Evolutionary conservation across 805 yeast genomes (phyloP).

Genomic region (Candida quercuum): DNA sequence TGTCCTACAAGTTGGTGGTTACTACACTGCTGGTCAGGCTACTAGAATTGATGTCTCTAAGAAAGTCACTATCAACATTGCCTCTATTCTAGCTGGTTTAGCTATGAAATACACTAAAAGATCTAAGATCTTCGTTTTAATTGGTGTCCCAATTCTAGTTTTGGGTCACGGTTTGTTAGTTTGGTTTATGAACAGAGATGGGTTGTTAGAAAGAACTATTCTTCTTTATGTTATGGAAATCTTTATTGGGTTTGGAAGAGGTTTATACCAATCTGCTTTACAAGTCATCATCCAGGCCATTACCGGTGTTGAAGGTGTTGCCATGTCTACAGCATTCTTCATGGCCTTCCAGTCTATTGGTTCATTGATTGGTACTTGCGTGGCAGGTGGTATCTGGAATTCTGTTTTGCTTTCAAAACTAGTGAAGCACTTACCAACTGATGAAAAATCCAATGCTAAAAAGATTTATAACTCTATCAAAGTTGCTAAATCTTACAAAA

Average conservation of each 20-base stretch:
- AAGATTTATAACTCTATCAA: conserved; percentile 22
- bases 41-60: conserved; percentile 27
- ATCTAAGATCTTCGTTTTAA: conserved; percentile 21
- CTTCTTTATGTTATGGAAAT: conserved; percentile 17
- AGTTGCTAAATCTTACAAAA: conserved; percentile 20
- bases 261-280: conserved; percentile 19
- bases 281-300: conserved; percentile 25
- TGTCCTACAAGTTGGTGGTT: conserved; percentile 25
- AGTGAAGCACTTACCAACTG: conserved; percentile 19
- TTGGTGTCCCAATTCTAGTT: conserved; percentile 20
- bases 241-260: conserved; percentile 26
- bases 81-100: conserved; percentile 23
- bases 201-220: conserved; percentile 10
- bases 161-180: conserved; percentile 25
- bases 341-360: conserved; percentile 24
- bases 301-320: conserved; percentile 24
- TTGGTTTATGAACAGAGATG: conserved; percentile 20
- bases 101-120: conserved; percentile 25
- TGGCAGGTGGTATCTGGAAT: conserved; percentile 28
- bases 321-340: conserved; percentile 28
- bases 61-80: conserved; percentile 23
- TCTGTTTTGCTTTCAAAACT: conserved; percentile 16
- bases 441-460: conserved; percentile 14
- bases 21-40: conserved; percentile 24
- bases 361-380: conserved; percentile 25